A percentile compares a stretch with the other conserved stretches of the same genome.
These are phyloP conservation scores for Chlorella variabilis DNA, from an alignment of 163 green algal genomes.

Conservation along the genomic window DNA sequence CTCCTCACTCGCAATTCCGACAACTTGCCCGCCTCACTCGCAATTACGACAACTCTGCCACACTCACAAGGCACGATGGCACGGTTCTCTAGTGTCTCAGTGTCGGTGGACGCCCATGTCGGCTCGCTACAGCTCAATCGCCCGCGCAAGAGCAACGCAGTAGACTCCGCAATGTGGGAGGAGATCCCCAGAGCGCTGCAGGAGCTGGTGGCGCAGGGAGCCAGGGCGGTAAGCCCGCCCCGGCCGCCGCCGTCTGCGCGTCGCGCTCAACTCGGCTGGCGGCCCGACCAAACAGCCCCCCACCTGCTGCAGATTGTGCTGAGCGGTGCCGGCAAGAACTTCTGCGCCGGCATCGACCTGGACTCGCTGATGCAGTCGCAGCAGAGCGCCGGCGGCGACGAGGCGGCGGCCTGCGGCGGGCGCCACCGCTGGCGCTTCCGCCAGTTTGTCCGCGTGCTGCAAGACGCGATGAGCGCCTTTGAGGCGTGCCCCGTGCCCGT, in stretches of 20 bases:
- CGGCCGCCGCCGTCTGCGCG: not conserved
- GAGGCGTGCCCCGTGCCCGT: conserved; percentile 84
- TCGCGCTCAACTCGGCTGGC: not conserved
- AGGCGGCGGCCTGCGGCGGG: conserved; percentile 47
- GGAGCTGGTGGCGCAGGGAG: conserved; percentile 9
- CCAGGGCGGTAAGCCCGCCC: conserved; percentile 12
- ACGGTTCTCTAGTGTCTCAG: no score
- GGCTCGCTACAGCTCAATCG: conserved; percentile 33
- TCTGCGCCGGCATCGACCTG: conserved; percentile 92
- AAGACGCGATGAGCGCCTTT: conserved; percentile 76
- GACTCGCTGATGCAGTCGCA: conserved; percentile 54
- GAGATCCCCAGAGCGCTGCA: conserved; percentile 42
- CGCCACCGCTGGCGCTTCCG: conserved; percentile 58
- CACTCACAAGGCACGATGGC: no score
- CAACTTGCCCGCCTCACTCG: no score
- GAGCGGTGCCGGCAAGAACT: conserved; percentile 75
- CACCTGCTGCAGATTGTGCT: conserved; percentile 71
- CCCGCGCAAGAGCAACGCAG: conserved; percentile 45
- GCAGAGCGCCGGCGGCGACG: not conserved
- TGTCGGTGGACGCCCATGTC: conserved; percentile 9
- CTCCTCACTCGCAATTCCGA: no score
- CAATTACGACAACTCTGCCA: no score
- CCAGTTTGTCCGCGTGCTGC: conserved; percentile 44
- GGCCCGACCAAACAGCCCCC: not conserved
- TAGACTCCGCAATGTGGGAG: conserved; percentile 48